Conservation (phyloP, 441 rosid species). For the Erodium moschatum region DNA sequence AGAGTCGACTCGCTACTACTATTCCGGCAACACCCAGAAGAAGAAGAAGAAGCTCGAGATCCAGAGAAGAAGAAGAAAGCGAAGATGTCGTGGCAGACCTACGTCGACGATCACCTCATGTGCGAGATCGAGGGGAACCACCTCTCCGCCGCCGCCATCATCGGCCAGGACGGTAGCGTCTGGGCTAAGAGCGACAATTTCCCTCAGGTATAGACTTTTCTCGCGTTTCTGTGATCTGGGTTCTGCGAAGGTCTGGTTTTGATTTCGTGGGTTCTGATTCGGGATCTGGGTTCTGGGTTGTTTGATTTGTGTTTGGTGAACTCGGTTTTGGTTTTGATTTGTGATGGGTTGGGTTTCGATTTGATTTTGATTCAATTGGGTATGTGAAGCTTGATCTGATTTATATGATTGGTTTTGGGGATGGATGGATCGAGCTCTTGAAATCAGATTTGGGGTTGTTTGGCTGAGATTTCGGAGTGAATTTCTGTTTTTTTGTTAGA, state of each 20-base stretch:
- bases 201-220: no score
- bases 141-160: slow-evolving; percentile 63
- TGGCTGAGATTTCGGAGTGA: no score
- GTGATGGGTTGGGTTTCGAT: not conserved
- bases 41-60: no score
- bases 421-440: no score
- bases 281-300: not conserved
- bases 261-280: no score
- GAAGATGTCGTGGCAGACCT: slow-evolving; percentile 84
- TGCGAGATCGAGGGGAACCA: slow-evolving; percentile 59
- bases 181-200: slow-evolving; percentile 78
- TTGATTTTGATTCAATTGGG: not conserved
- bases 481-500: no score
- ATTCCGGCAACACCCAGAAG: no score
- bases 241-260: not conserved
- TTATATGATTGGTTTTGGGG: no score
- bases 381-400: not conserved
- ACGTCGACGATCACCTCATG: slow-evolving; percentile 83
- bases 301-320: not conserved
- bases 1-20: no score
- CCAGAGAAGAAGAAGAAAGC: slow-evolving; percentile 8
- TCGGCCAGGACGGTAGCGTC: slow-evolving; percentile 77
- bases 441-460: no score
- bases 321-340: no score
- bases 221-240: no score